phyloP scores from a whole-genome alignment of 1,284 basidiomycete species.

The Amylostereum chailletii region DNA sequence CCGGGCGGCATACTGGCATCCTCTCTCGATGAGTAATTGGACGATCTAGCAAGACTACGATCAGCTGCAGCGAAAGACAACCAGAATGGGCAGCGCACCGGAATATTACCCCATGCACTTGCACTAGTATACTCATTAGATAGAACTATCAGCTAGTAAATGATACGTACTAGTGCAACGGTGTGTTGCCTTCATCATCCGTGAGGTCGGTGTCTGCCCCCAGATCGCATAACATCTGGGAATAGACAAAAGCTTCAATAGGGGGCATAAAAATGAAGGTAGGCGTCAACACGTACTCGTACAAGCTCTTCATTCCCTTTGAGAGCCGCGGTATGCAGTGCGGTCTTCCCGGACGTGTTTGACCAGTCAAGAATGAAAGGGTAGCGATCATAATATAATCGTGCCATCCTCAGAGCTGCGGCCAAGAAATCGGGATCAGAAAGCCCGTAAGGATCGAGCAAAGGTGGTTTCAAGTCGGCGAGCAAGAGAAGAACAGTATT shows the following conservation, averaged over 20 bases:
- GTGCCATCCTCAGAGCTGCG: slow-evolving; percentile 72
- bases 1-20: slow-evolving; percentile 71
- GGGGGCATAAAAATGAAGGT: slow-evolving; percentile 8
- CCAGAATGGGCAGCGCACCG: slow-evolving; percentile 36
- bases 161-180: slow-evolving; percentile 78
- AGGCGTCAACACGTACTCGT: slow-evolving; percentile 41
- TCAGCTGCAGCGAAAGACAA: slow-evolving; percentile 10
- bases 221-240: slow-evolving; percentile 79
- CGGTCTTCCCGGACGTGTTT: slow-evolving; percentile 82
- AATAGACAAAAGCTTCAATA: slow-evolving; percentile 7
- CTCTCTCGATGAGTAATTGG: slow-evolving; percentile 81
- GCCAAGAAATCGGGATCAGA: slow-evolving; percentile 54
- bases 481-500: slow-evolving; percentile 87
- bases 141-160: background rate
- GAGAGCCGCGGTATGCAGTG: slow-evolving; percentile 80
- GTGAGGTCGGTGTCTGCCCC: slow-evolving; percentile 84
- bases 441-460: slow-evolving; percentile 36
- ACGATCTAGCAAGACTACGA: slow-evolving; percentile 49
- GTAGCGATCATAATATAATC: slow-evolving; percentile 74
- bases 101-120: slow-evolving; percentile 76
- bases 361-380: slow-evolving; percentile 85
- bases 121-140: slow-evolving; percentile 40
- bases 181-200: slow-evolving; percentile 87
- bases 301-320: slow-evolving; percentile 87
- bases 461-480: slow-evolving; percentile 61